Evolutionary conservation across 148 eudicot species (phyloP).

Genomic region (Polygonum maritimum): DNA sequence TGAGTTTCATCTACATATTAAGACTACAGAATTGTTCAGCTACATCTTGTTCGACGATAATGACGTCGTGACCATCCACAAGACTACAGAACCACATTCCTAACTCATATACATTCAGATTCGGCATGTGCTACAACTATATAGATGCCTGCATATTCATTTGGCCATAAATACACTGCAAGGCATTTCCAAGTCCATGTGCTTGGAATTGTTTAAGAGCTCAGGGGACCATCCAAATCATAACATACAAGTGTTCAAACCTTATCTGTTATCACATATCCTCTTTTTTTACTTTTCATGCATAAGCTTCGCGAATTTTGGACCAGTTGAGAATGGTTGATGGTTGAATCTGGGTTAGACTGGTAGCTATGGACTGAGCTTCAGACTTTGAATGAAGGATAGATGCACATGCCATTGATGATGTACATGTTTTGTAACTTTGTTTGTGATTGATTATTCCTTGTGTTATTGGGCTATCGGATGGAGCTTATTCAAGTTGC

Average conservation of each 20-base stretch:
- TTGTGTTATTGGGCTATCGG: neutral
- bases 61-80: neutral
- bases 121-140: neutral
- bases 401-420: neutral
- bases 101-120: neutral
- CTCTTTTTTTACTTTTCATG: neutral
- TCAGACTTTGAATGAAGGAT: neutral
- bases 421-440: neutral
- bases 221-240: constrained; percentile 1
- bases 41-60: neutral
- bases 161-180: no score
- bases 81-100: neutral
- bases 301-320: neutral
- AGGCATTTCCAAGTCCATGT: neutral
- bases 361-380: neutral
- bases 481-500: neutral
- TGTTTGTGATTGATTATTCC: constrained; percentile 1
- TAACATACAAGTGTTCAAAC: neutral
- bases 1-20: neutral
- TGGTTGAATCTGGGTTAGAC: neutral
- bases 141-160: neutral
- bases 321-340: neutral
- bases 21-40: neutral
- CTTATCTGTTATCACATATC: neutral
- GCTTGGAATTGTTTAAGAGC: neutral